These are phyloP conservation scores for Funneliformis caledonium DNA, from an alignment of 371 early-diverging fungal species.

Conservation along the genomic window DNA sequence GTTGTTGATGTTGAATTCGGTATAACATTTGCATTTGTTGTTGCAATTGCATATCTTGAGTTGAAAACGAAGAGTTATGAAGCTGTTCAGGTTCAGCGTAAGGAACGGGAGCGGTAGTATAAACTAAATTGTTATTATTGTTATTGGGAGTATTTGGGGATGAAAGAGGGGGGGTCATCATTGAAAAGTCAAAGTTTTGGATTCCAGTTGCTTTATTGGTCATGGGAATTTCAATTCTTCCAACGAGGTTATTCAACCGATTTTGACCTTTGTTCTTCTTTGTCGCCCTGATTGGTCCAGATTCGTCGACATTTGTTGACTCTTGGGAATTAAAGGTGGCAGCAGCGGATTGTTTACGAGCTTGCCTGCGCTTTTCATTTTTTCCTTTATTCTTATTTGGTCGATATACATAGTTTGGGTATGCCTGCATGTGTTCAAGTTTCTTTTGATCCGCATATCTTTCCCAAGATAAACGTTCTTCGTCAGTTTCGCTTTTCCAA, in stretches of 20 bases:
- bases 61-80: not conserved
- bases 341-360: not conserved
- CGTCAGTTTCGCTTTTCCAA: slow-evolving; percentile 31
- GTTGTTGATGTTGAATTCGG: not conserved
- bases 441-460: slow-evolving; percentile 26
- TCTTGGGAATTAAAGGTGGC: not conserved
- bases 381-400: slow-evolving; percentile 28
- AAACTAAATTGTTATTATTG: not conserved
- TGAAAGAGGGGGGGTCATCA: not conserved
- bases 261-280: slow-evolving; percentile 15
- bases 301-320: not conserved
- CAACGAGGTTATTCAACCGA: not conserved
- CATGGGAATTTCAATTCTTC: not conserved
- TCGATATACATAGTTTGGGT: slow-evolving; percentile 36
- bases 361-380: slow-evolving; percentile 5
- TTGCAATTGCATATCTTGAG: not conserved
- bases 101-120: not conserved
- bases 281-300: slow-evolving; percentile 14
- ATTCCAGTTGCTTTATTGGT: not conserved
- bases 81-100: not conserved
- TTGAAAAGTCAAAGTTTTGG: not conserved
- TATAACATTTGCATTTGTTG: too few relatives aligned
- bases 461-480: slow-evolving; percentile 27
- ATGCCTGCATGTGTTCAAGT: slow-evolving; percentile 32
- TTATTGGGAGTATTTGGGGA: not conserved